Conservation (phyloP, 495 filamentous ascomycete genomes). For the Trichoderma erinaceum region DNA sequence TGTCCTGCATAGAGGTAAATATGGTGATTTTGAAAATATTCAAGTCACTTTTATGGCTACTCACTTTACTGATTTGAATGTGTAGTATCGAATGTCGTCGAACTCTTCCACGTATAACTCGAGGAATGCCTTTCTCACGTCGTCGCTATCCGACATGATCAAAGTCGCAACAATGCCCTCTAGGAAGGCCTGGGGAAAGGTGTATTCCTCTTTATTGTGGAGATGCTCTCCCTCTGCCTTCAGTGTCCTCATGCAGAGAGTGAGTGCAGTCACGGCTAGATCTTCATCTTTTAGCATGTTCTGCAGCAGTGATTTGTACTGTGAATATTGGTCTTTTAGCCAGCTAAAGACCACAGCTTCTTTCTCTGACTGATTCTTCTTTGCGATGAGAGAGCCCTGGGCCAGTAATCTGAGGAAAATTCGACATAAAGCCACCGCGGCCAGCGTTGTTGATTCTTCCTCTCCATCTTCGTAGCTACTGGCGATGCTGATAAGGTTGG, state of each 20-base stretch:
- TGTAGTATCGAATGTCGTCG: conserved; percentile 80
- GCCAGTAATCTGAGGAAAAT: conserved; percentile 82
- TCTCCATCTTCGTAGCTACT: conserved; percentile 13
- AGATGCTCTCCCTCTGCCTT: conserved; percentile 66
- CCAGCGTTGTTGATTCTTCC: conserved; percentile 42
- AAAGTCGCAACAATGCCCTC: conserved; percentile 54
- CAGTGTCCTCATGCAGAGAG: conserved; percentile 73
- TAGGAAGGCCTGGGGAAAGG: conserved; percentile 61
- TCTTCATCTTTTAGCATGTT: conserved; percentile 49
- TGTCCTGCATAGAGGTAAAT: conserved; percentile 26
- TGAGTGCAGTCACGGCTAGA: conserved; percentile 55
- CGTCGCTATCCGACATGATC: conserved; percentile 50
- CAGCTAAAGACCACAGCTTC: conserved; percentile 70
- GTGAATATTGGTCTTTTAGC: conserved; percentile 66
- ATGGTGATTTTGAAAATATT: conserved; percentile 5
- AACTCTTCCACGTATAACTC: conserved; percentile 70
- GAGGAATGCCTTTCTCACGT: conserved; percentile 61
- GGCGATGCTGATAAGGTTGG: conserved; percentile 41
- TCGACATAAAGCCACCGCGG: conserved; percentile 76
- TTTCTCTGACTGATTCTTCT: conserved; percentile 56
- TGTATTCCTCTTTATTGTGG: conserved; percentile 51
- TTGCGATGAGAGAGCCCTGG: conserved; percentile 61
- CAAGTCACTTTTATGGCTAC: conserved; percentile 24
- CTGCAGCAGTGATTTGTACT: conserved; percentile 57
- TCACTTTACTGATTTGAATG: conserved; percentile 64